phyloP scores from a whole-genome alignment of 2,329 filamentous ascomycete genomes.

The Colletotrichum zoysiae region DNA sequence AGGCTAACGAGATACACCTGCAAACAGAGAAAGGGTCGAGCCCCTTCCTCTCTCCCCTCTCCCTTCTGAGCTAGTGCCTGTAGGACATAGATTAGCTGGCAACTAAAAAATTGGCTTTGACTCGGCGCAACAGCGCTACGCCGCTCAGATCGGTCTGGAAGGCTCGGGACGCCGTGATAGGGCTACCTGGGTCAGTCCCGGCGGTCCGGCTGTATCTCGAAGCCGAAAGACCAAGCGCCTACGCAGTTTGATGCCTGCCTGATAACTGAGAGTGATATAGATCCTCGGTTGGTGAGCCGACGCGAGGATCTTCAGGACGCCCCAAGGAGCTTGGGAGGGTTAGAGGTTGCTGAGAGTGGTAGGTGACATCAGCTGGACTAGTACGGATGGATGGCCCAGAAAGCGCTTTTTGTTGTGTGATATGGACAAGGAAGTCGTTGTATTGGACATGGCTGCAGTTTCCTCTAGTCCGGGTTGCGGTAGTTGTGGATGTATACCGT shows the following conservation, averaged over 20 bases:
- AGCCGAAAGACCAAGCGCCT: constrained; percentile 18
- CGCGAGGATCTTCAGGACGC: constrained; percentile 28
- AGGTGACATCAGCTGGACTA: constrained; percentile 34
- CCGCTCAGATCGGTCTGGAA: background rate
- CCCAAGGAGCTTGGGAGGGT: background rate
- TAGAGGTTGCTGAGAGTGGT: constrained; percentile 28
- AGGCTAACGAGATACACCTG: constrained; percentile 19
- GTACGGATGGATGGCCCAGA: constrained; percentile 15
- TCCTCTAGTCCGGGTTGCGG: constrained; percentile 30
- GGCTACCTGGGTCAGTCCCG: constrained; percentile 8
- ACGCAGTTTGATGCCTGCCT: constrained; percentile 27
- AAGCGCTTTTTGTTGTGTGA: constrained; percentile 10
- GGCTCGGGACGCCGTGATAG: constrained; percentile 9
- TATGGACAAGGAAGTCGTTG: constrained; percentile 19
- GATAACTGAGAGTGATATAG: constrained; percentile 35
- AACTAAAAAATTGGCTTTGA: background rate
- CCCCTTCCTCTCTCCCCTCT: background rate
- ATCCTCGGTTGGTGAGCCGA: constrained; percentile 39
- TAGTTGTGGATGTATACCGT: constrained; percentile 33
- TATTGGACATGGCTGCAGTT: constrained; percentile 11
- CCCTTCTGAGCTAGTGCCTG: constrained; percentile 31
- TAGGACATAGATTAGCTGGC: constrained; percentile 32
- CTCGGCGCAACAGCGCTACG: constrained; percentile 17
- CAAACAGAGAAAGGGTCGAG: background rate
- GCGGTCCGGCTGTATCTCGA: constrained; percentile 1